Conservation (phyloP, 306 rosid species). For the Dryas alaskensis region DNA sequence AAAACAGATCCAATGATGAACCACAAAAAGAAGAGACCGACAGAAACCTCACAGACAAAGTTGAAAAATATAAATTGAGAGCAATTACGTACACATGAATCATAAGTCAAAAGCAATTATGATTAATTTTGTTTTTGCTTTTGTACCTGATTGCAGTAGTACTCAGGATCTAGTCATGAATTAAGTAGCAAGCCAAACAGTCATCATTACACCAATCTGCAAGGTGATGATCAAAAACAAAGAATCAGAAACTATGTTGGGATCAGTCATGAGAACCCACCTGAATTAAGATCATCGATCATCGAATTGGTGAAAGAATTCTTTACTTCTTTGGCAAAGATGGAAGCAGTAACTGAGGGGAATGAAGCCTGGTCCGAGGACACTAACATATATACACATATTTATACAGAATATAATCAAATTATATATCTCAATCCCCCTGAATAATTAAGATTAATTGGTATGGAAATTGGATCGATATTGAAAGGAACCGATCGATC, state of each 20-base stretch:
- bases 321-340: background rate
- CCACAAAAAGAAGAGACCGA: background rate
- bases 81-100: conserved; percentile 10
- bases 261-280: conserved; percentile 22
- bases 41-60: background rate
- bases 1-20: background rate
- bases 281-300: conserved; percentile 25
- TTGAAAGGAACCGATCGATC: background rate
- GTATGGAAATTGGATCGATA: background rate
- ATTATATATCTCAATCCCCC: too few relatives aligned
- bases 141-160: background rate
- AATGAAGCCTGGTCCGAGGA: conserved; percentile 91
- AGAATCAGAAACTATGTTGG: background rate
- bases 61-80: background rate
- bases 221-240: background rate
- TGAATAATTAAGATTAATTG: background rate
- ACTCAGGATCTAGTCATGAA: too few relatives aligned
- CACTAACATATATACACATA: background rate
- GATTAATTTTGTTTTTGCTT: background rate
- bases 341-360: conserved; percentile 50
- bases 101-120: background rate
- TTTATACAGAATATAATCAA: background rate
- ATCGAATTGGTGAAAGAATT: background rate
- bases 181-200: conserved; percentile 9
- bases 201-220: conserved; percentile 45